phyloP scores from a whole-genome alignment of 305 asterid species.

The Fraxinus sp. region DNA sequence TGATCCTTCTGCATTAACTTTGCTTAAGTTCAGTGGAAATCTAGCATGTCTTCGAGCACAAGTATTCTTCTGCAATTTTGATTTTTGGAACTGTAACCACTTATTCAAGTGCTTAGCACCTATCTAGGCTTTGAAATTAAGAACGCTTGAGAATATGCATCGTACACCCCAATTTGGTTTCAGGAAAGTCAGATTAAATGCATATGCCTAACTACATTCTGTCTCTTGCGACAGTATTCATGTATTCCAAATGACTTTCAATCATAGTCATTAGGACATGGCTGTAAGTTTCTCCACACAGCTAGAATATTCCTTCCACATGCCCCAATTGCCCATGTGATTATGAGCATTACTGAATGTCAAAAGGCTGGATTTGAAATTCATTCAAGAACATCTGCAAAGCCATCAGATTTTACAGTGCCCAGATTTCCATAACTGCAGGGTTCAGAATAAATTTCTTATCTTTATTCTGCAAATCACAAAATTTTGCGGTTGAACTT shows the following conservation, averaged over 20 bases:
- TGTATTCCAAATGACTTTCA: constrained; percentile 8
- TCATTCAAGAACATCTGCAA: not conserved
- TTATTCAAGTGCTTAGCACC: not conserved
- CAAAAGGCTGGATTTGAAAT: not conserved
- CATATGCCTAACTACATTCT: not conserved
- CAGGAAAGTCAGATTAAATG: not conserved
- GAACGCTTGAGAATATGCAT: not conserved
- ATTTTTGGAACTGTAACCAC: not conserved
- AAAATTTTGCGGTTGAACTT: constrained; percentile 11
- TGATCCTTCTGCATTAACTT: not conserved
- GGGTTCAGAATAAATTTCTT: not conserved
- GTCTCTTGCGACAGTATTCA: constrained; percentile 3
- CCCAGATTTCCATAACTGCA: not conserved
- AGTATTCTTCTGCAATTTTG: not conserved
- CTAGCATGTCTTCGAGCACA: not conserved
- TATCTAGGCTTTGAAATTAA: not conserved
- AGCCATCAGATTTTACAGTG: not conserved
- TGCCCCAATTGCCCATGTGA: not conserved
- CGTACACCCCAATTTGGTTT: not conserved
- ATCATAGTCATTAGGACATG: not conserved
- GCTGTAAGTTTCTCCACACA: not conserved
- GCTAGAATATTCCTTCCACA: not conserved
- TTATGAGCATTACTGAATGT: not conserved
- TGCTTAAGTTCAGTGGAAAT: not conserved
- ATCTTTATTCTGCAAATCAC: constrained; percentile 9